phyloP scores from a whole-genome alignment of 140 eudicot genomes.

The Ambrosia hybrid region DNA sequence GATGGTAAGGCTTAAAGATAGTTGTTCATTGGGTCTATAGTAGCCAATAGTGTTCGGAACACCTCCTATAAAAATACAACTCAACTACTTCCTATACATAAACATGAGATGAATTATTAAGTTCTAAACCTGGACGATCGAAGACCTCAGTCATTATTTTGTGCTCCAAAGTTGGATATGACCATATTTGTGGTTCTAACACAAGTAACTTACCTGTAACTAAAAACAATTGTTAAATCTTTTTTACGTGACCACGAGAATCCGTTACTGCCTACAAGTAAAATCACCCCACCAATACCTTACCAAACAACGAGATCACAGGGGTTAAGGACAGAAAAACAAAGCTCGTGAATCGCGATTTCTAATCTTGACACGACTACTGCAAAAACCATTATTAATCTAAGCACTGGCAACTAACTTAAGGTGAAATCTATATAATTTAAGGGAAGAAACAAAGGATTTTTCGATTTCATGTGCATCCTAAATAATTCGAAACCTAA shows the following conservation, averaged over 20 bases:
- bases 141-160: not conserved
- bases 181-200: not conserved
- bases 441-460: not conserved
- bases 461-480: conserved; percentile 4
- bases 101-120: not conserved
- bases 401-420: not conserved
- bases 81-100: conserved; percentile 11
- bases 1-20: not conserved
- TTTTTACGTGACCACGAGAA: no score
- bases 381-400: no score
- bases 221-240: not conserved
- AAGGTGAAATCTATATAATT: not conserved
- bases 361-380: no score
- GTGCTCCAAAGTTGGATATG: no score
- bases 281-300: no score
- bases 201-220: not conserved
- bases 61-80: not conserved
- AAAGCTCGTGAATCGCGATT: no score
- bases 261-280: no score
- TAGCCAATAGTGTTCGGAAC: not conserved
- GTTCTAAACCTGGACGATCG: not conserved
- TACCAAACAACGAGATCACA: no score
- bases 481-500: not conserved
- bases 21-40: not conserved
- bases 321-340: no score